Conservation (phyloP, 108 stramenopile species). For the Licmophora abbreviata region DNA sequence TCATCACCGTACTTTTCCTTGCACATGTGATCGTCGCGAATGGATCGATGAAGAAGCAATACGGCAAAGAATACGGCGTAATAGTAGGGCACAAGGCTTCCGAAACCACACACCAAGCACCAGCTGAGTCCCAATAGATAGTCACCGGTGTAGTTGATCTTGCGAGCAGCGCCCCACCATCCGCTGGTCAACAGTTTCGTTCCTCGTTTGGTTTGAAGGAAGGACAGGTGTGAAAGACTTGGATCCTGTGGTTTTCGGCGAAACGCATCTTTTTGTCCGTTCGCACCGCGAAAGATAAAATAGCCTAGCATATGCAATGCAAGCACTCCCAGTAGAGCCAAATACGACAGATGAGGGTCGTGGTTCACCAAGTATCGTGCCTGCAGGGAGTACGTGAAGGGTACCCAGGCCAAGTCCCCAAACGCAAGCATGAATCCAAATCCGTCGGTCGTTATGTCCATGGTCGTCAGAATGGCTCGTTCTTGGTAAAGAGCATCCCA, state of each 20-base stretch:
- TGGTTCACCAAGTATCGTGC: conserved; percentile 88
- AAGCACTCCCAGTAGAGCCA: conserved; percentile 42
- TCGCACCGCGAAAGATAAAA: conserved; percentile 87
- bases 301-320: conserved; percentile 71
- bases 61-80: conserved; percentile 94
- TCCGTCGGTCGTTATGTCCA: conserved; percentile 99
- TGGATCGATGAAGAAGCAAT: conserved; percentile 91
- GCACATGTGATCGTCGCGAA: conserved; percentile 93
- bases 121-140: conserved; percentile 97
- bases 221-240: conserved; percentile 46
- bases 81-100: conserved; percentile 88
- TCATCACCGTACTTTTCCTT: conserved; percentile 92
- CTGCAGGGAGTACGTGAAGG: conserved; percentile 92
- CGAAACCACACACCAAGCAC: conserved; percentile 91
- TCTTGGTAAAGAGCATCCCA: conserved; percentile 96
- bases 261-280: conserved; percentile 94
- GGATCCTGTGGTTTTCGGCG: conserved; percentile 78
- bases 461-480: conserved; percentile 92
- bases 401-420: conserved; percentile 99
- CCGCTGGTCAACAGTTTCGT: conserved; percentile 87
- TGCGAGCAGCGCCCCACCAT: conserved; percentile 98
- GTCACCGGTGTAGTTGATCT: conserved; percentile 99
- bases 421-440: conserved; percentile 98
- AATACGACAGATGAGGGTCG: conserved; percentile 62
- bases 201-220: conserved; percentile 77